Base-by-base conservation (phyloP, 2,329 filamentous ascomycete genomes). In the Eurotiales sp. region DNA sequence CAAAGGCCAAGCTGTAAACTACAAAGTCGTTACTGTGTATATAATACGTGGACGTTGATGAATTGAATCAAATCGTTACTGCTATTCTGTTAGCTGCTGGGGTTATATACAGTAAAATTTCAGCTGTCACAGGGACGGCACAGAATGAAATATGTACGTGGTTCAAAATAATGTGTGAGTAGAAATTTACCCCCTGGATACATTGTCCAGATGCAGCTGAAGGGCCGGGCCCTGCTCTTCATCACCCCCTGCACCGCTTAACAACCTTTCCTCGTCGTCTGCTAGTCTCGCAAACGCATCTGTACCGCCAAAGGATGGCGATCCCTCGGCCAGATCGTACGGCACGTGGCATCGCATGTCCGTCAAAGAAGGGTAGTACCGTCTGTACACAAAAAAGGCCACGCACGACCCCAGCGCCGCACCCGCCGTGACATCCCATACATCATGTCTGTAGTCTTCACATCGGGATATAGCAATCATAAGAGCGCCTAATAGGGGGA, bases 1-100 rank as follows among this genome's bases (percentile, higher is more conserved):
- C 76, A 64, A 88, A 89, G 80, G 82, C 88, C 61, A 95, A 95
- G 82, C 76, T 95, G 75, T 91, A 84, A 77, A 48, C 59, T 56
- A 17, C 23, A 7, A 3, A 36, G 32, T 40, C 22, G 45, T 36
- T 47, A 22, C 4, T 25, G 27, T 47, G 37, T 47, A 47, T 47
- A 47, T 36, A 47, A 47, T 47, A 47, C 45, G 14, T 12, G 22
- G 15, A 40, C 10, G 5, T 27, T 6, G 5, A 27, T 39, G 45
- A 40, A 19, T 36, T 27, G 27, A 36, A n/a, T n/a, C n/a, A n/a
- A n/a, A n/a, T n/a, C n/a, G n/a, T n/a, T n/a, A n/a, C n/a, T n/a
- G n/a, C n/a, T n/a, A n/a, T n/a, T n/a, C n/a, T n/a, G n/a, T n/a
- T n/a, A n/a, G n/a, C n/a, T n/a, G n/a, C n/a, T n/a, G n/a, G n/a